A percentile compares a stretch with the other conserved stretches of the same genome.
Conservation (phyloP, 768 basidiomycete species). For the Erythrobasidium yunnanense region DNA sequence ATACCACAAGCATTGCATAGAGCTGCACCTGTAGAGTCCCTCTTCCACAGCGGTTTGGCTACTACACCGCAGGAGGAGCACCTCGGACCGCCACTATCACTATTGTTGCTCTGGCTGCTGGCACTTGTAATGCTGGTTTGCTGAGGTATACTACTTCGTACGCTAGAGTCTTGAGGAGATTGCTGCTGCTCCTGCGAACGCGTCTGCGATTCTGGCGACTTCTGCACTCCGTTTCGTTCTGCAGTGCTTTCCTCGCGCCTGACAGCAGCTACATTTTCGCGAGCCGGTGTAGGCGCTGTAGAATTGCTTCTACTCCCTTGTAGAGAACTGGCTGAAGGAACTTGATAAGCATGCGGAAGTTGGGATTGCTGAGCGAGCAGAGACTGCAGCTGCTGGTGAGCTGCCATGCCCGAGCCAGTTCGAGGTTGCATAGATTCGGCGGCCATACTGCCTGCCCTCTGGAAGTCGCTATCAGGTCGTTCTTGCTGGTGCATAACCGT, state of each 20-base stretch:
- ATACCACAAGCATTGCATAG: conserved; percentile 82
- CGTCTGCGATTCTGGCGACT: too few relatives aligned
- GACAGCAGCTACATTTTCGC: background rate
- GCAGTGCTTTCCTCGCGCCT: background rate
- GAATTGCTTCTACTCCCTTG: too few relatives aligned
- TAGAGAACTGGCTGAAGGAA: background rate
- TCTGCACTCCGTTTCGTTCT: too few relatives aligned
- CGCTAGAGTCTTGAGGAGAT: too few relatives aligned
- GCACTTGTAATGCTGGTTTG: too few relatives aligned
- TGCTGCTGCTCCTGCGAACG: too few relatives aligned
- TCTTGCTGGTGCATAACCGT: too few relatives aligned
- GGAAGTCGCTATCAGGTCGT: background rate
- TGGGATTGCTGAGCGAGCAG: conserved; percentile 17
- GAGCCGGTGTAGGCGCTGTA: background rate
- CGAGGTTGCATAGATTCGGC: background rate
- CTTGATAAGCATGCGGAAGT: background rate
- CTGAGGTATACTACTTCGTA: too few relatives aligned
- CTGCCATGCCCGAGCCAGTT: background rate
- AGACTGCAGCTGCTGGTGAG: conserved; percentile 17
- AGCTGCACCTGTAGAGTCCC: conserved; percentile 66
- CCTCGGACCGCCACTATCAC: too few relatives aligned
- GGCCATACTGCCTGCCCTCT: background rate
- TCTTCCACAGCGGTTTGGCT: conserved; percentile 71
- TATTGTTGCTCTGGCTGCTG: too few relatives aligned
- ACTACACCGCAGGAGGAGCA: conserved; percentile 77